Conservation (phyloP, 2,329 filamentous ascomycete species). For the Nemania sp. region DNA sequence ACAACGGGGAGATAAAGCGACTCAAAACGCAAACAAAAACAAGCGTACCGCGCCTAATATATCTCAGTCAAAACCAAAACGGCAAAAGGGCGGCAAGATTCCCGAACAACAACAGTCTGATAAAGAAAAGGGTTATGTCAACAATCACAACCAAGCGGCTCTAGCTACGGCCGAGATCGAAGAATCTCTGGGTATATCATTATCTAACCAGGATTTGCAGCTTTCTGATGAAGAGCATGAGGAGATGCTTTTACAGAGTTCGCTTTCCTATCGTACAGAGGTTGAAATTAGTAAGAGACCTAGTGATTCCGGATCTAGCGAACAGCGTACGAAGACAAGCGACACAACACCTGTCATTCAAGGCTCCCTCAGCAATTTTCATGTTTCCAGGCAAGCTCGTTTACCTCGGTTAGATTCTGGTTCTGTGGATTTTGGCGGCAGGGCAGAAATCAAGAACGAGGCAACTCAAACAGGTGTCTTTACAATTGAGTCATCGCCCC, state of each 20-base stretch:
- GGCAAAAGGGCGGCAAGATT: not conserved
- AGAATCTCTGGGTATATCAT: not conserved
- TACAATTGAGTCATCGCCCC: not conserved
- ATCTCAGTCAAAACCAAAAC: slow-evolving; percentile 6
- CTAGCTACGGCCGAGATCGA: not conserved
- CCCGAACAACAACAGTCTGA: not conserved
- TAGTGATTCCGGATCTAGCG: not conserved
- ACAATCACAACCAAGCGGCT: not conserved
- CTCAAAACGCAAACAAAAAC: not conserved
- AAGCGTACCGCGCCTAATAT: not conserved
- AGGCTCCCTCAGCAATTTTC: not conserved
- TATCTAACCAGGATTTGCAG: not conserved
- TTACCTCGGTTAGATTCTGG: not conserved
- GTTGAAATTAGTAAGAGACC: slow-evolving; percentile 4
- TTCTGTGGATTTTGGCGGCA: not conserved
- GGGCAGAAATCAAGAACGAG: slow-evolving; percentile 4
- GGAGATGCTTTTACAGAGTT: not conserved
- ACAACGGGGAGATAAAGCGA: not conserved
- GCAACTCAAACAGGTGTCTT: not conserved
- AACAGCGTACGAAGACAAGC: slow-evolving; percentile 1
- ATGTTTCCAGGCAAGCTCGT: not conserved
- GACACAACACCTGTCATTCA: not conserved
- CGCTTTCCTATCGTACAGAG: not conserved
- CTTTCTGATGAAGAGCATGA: not conserved
- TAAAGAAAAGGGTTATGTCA: slow-evolving; percentile 11